phyloP scores from a whole-genome alignment of 2,329 filamentous ascomycete genomes.

The Dendryphion nanum region DNA sequence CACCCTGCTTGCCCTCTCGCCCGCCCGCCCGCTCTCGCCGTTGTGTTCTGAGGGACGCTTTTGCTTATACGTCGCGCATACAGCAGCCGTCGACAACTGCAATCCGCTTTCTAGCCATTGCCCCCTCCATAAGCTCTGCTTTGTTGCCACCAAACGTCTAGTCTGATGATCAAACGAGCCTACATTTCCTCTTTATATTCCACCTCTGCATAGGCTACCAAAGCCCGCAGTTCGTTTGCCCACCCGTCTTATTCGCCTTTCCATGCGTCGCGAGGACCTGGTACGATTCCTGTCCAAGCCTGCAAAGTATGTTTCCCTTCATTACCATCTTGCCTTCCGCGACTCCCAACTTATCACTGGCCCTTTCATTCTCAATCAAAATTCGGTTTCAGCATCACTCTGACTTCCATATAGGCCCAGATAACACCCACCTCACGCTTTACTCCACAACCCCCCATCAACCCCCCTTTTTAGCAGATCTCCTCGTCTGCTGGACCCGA shows the following conservation, averaged over 20 bases:
- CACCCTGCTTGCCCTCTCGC: too few species aligned
- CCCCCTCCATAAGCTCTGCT: too few species aligned
- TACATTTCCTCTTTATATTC: slow-evolving; percentile 13
- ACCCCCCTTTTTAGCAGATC: slow-evolving; percentile 53
- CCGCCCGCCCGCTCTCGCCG: too few species aligned
- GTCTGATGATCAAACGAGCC: slow-evolving; percentile 35
- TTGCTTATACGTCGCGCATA: too few species aligned
- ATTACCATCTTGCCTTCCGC: slow-evolving; percentile 2
- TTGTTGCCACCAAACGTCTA: too few species aligned
- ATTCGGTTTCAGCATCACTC: background rate
- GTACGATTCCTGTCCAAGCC: slow-evolving; percentile 93
- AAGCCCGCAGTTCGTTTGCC: slow-evolving; percentile 33
- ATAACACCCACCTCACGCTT: slow-evolving; percentile 59
- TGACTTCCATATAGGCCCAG: slow-evolving; percentile 53
- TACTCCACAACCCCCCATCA: slow-evolving; percentile 14
- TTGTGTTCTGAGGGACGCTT: too few species aligned
- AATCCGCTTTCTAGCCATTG: too few species aligned
- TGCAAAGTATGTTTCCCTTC: slow-evolving; percentile 69
- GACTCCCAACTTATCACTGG: too few species aligned
- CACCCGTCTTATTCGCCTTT: slow-evolving; percentile 38
- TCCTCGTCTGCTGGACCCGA: slow-evolving; percentile 79
- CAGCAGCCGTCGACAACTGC: too few species aligned
- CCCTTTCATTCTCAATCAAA: background rate
- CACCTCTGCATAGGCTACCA: slow-evolving; percentile 36
- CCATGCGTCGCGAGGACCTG: slow-evolving; percentile 90